These are phyloP conservation scores for Cercospora brassicicola DNA, from an alignment of 2,329 filamentous ascomycete genomes.

Conservation along the genomic window DNA sequence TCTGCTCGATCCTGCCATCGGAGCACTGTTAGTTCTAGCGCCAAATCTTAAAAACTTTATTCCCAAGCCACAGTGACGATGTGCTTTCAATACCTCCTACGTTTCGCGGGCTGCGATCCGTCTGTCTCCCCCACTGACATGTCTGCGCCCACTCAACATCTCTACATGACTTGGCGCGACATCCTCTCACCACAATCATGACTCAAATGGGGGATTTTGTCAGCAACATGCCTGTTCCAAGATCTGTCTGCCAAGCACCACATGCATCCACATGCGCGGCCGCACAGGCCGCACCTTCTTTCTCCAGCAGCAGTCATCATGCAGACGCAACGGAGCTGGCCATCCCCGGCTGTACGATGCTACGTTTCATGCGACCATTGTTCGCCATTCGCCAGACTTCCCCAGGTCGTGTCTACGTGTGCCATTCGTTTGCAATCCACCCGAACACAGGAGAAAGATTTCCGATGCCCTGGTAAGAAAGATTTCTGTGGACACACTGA, in stretches of 20 bases:
- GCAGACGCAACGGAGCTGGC: neutral
- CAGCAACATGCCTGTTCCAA: neutral
- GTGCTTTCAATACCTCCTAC: neutral
- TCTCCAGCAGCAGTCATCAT: neutral
- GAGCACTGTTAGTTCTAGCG: neutral
- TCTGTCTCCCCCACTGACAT: neutral
- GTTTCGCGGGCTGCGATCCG: neutral
- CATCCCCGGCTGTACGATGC: neutral
- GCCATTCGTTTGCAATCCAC: neutral
- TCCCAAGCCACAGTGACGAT: neutral
- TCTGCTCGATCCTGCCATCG: neutral
- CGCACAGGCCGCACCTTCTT: neutral
- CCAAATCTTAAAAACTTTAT: neutral
- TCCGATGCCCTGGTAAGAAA: neutral
- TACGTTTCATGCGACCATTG: neutral
- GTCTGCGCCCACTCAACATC: neutral
- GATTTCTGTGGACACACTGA: neutral
- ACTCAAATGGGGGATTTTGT: neutral
- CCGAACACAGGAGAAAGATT: neutral
- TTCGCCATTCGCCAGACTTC: neutral
- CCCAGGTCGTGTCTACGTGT: neutral
- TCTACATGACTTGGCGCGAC: neutral
- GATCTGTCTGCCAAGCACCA: neutral
- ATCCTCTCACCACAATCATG: neutral
- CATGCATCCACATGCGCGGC: neutral